Base-by-base conservation (phyloP, 2,329 filamentous ascomycete genomes). In the Nigrospora oryzae region DNA sequence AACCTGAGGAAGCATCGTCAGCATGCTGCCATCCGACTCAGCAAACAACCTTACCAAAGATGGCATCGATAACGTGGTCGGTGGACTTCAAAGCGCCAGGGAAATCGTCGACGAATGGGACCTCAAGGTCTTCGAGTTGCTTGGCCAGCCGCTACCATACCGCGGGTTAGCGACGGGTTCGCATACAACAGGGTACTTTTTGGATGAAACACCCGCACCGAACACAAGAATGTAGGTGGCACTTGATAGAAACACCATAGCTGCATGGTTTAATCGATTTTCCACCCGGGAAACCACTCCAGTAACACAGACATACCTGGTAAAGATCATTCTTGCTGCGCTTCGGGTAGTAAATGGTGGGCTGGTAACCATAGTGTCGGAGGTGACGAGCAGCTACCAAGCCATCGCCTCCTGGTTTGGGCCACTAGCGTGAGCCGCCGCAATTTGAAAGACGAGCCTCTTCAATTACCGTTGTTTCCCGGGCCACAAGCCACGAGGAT, bases 301-400 rank as follows among this genome's bases (percentile, higher is more conserved):
- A 47, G 37, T 35, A 44, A 11, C n/a, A 12, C 23, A 36, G 30
- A 55, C 65, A 54, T 65, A 89, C 86, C 70, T 87, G 79, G 60
- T 95, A 97, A 4, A 97, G 74, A 40, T 95, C 89, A 53, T 89
- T 91, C 61, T 91, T 93, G 63, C 84, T 83, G 45, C 88, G 80
- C 65, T 97, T 97, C 1, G 93, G 93, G 59, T 95, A 97, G 70
- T 93, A 97, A 38, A 98, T 74, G 10, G 81, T 84, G 4, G 91
- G 90, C 19, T 79, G 77, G 66, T 97, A 98, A 49, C 93, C 91
- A 62, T 94, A 97, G 60, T 95, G 86, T 61, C 80, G 81, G 5
- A 98, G 77, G 65, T 98, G 93, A 23, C 93, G 83, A 43, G 93
- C 93, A 40, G 91, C 90, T 28, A 98, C 93, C 3, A 98, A 79